Percentiles rank a stretch among this genome's conserved stretches.
Evolutionary conservation across 805 yeast genomes (phyloP).

Genomic region (Starmerella scarabaei): DNA sequence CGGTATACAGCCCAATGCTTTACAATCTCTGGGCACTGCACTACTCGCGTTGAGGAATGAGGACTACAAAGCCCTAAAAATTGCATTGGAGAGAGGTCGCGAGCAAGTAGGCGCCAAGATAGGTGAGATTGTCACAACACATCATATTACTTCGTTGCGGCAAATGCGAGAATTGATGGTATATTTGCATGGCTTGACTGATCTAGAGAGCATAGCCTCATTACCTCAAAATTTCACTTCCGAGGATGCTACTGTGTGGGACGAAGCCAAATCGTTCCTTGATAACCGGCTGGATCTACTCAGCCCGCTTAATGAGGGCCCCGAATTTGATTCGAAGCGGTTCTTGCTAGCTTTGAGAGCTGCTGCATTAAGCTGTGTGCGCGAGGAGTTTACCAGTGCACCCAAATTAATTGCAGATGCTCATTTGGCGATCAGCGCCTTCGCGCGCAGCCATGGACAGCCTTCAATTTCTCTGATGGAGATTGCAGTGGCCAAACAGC

Average conservation of each 20-base stretch:
- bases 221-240: slow-evolving; percentile 6
- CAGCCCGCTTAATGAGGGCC: slow-evolving; percentile 30
- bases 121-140: slow-evolving; percentile 29
- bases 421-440: slow-evolving; percentile 33
- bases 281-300: slow-evolving; percentile 10
- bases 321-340: slow-evolving; percentile 48
- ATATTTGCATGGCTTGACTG: slow-evolving; percentile 48
- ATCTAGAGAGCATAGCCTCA: slow-evolving; percentile 35
- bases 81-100: slow-evolving; percentile 40
- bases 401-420: slow-evolving; percentile 32
- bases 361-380: slow-evolving; percentile 27
- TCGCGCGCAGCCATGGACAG: slow-evolving; percentile 38
- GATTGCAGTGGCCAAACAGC: slow-evolving; percentile 17
- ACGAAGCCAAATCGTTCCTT: slow-evolving; percentile 3
- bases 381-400: slow-evolving; percentile 10
- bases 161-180: slow-evolving; percentile 34
- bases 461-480: slow-evolving; percentile 37
- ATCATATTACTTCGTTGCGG: slow-evolving; percentile 36
- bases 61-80: slow-evolving; percentile 28
- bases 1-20: slow-evolving; percentile 6
- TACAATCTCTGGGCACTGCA: slow-evolving; percentile 38
- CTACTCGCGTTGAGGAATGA: slow-evolving; percentile 33
- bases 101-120: slow-evolving; percentile 48
- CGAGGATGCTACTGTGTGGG: slow-evolving; percentile 1
- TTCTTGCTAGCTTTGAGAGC: slow-evolving; percentile 47